Evolutionary conservation across 768 basidiomycete genomes (phyloP).

Genomic region (Psilocybe sp.): DNA sequence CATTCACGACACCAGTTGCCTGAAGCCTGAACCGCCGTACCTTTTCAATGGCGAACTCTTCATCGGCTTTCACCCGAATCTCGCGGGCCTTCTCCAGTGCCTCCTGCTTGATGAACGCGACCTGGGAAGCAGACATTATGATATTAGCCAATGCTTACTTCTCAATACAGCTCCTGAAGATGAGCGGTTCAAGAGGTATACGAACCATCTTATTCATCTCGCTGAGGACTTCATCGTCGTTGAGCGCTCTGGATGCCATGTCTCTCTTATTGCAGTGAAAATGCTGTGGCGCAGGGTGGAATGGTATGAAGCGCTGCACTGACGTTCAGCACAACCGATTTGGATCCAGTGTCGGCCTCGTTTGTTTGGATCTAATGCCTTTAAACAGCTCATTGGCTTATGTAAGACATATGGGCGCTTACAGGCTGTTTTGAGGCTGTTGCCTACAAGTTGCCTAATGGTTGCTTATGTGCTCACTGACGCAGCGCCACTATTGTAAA

Average conservation of each 20-base stretch:
- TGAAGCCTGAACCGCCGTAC: constrained; percentile 30
- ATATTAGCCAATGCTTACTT: neutral
- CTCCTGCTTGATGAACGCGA: constrained; percentile 98
- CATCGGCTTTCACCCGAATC: constrained; percentile 95
- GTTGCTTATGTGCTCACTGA: too few relatives aligned
- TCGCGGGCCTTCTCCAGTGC: constrained; percentile 96
- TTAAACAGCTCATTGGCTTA: too few relatives aligned
- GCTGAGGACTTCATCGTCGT: constrained; percentile 91
- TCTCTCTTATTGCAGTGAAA: neutral
- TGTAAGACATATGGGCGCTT: too few relatives aligned
- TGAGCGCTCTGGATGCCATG: constrained; percentile 78
- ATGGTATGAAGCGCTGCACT: too few relatives aligned
- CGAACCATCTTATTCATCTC: constrained; percentile 99
- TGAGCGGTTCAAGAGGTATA: neutral
- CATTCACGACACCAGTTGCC: neutral
- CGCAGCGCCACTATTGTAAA: too few relatives aligned
- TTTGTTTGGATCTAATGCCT: too few relatives aligned
- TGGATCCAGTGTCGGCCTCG: too few relatives aligned
- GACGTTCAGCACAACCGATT: too few relatives aligned
- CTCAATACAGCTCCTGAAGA: neutral
- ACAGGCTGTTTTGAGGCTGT: too few relatives aligned
- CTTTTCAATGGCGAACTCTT: constrained; percentile 99
- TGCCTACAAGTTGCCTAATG: too few relatives aligned
- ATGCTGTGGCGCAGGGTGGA: too few relatives aligned
- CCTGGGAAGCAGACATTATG: constrained; percentile 42